Base-by-base conservation (phyloP, 805 yeast species). In the Yarrowia sp. region DNA sequence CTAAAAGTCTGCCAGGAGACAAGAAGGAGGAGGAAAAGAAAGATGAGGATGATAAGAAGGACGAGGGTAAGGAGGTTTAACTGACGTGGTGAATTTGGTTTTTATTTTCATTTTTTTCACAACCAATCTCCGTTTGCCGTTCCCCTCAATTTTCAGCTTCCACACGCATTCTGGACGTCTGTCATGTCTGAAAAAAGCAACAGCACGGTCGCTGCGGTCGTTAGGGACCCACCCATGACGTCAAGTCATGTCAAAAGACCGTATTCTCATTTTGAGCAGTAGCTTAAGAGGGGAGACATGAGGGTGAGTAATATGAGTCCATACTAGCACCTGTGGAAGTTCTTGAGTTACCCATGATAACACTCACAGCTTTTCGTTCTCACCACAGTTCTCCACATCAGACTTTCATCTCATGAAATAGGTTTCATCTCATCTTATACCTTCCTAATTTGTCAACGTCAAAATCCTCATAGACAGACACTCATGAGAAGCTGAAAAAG, bases 361-460 rank as follows among this genome's bases (percentile, higher is more conserved):
- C 7, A 5, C 32, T 26, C 32, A 5, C 32, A 26, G 32, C 32
- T 26, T 43, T 10, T 41, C 5, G n/a, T 12, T 7, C 22, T 26
- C 12, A 43, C 26, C 48, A 40, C 5, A 40, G 14, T 5, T 12
- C 12, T 7, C 45, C 8, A n/a, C 9, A 42, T 15, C 48, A 16
- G 48, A 46, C 36, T 12, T 26, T 26, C 8, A 42, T 42, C 12
- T 9, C 46, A n/a, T 15, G 16, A 14, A 26, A 26, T 26, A 5
- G 32, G 32, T n/a, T 35, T 50, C 56, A n/a, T 36, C 41, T 35
- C 56, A 16, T 2, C 41, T n/a, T 52, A 11, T 12, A 36, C 58
- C 42, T 52, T 52, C 58, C 58, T 52, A 52, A 9, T 52, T 16
- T 7, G 58, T 19, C 58, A 1, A 52, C 58, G 58, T 52, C 58